Conservation (phyloP, 495 filamentous ascomycete genomes). For the Aspergillus campestris region DNA sequence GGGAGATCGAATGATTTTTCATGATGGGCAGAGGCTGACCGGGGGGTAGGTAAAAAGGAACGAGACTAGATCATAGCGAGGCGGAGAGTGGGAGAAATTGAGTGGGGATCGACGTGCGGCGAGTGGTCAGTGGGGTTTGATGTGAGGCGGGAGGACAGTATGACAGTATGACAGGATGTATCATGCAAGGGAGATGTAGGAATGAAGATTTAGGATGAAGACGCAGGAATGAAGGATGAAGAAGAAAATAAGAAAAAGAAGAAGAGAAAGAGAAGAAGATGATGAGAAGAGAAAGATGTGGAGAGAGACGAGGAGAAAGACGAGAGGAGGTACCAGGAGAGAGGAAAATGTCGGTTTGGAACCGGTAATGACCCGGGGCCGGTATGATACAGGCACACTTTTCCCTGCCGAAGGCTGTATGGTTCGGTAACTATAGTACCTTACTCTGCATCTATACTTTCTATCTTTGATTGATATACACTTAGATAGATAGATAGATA, state of each 20-base stretch:
- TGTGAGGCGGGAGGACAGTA: not conserved
- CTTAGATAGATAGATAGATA: too few relatives aligned
- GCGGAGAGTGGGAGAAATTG: not conserved
- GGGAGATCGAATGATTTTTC: conserved; percentile 20
- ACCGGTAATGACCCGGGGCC: too few relatives aligned
- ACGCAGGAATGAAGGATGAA: too few relatives aligned
- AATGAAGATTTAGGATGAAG: too few relatives aligned
- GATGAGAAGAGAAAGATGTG: conserved; percentile 1
- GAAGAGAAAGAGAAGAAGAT: not conserved
- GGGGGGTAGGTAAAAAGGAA: not conserved
- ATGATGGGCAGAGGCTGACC: conserved; percentile 16
- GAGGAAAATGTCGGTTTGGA: too few relatives aligned
- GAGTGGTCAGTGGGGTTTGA: too few relatives aligned
- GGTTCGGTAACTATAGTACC: too few relatives aligned
- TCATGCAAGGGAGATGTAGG: too few relatives aligned
- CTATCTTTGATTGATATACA: too few relatives aligned
- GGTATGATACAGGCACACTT: too few relatives aligned
- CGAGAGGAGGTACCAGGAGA: not conserved
- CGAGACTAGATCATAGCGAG: not conserved
- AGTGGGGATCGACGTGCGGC: not conserved
- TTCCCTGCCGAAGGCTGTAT: too few relatives aligned
- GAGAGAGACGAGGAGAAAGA: not conserved
- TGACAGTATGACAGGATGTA: not conserved
- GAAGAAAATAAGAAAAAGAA: not conserved
- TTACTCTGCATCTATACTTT: too few relatives aligned